These are phyloP conservation scores for Senecio squalidus DNA, from an alignment of 140 eudicot species.

Conservation along the genomic window DNA sequence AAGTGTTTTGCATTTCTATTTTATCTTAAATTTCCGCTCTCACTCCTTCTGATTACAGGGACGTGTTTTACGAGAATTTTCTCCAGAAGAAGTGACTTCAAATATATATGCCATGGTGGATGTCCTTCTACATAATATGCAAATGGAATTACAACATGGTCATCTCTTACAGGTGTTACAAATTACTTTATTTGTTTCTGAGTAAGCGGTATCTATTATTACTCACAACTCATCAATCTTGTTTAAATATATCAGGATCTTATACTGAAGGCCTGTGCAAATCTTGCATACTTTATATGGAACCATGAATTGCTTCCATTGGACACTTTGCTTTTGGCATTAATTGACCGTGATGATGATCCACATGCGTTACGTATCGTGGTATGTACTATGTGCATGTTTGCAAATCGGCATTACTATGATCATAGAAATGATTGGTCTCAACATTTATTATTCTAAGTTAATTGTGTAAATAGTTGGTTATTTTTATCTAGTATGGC, in stretches of 20 bases:
- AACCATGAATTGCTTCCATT: slow-evolving; percentile 93
- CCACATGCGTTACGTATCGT: slow-evolving; percentile 85
- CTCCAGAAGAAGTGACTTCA: slow-evolving; percentile 88
- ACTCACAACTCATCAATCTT: neutral
- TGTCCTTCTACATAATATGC: slow-evolving; percentile 81
- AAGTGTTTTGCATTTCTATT: neutral
- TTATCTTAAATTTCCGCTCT: neutral
- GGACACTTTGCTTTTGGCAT: slow-evolving; percentile 75
- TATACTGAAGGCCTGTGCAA: slow-evolving; percentile 66
- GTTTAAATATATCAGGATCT: slow-evolving; percentile 51
- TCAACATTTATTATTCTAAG: neutral
- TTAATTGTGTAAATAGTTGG: neutral
- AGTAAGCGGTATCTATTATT: neutral
- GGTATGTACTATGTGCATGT: slow-evolving; percentile 30
- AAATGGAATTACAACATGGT: slow-evolving; percentile 73
- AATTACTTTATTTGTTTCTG: slow-evolving; percentile 2
- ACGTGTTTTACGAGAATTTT: slow-evolving; percentile 80
- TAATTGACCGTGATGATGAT: slow-evolving; percentile 93
- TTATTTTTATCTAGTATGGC: neutral
- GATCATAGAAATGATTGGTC: neutral
- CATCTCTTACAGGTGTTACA: slow-evolving; percentile 67
- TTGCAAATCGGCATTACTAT: neutral
- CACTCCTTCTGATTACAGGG: slow-evolving; percentile 39
- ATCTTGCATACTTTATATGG: slow-evolving; percentile 76
- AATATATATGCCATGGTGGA: slow-evolving; percentile 88